Percentiles rank a stretch among this genome's conserved stretches.
Evolutionary conservation across 441 rosid genomes (phyloP).

Genomic region (Syzygium syzygioides): DNA sequence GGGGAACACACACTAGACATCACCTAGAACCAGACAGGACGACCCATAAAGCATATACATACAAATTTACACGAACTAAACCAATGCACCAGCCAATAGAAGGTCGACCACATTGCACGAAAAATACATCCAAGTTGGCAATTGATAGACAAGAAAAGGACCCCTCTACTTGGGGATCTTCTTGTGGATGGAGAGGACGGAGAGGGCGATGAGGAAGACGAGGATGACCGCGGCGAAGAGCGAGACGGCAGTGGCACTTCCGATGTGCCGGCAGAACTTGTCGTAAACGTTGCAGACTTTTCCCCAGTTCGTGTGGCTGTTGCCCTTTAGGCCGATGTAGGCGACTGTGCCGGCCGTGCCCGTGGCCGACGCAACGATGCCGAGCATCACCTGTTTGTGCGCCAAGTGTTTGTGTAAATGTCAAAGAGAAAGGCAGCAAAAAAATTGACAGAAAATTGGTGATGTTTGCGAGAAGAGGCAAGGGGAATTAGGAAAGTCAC

Average conservation of each 20-base stretch:
- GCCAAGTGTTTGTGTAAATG: neutral
- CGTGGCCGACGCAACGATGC: constrained; percentile 1
- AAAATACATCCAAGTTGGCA: neutral
- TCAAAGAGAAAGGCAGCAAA: neutral
- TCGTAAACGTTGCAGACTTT: neutral
- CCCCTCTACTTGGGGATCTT: neutral
- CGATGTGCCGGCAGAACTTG: constrained; percentile 7
- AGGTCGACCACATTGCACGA: neutral
- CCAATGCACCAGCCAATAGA: neutral
- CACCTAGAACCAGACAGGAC: neutral
- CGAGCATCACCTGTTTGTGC: neutral
- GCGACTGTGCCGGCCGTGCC: constrained; percentile 6
- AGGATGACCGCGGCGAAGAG: constrained; percentile 3
- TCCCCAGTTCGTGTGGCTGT: neutral
- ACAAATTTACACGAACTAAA: neutral
- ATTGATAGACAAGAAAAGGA: neutral
- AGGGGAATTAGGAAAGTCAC: neutral
- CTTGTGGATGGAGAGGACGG: constrained; percentile 2
- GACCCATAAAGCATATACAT: neutral
- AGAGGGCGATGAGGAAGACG: neutral
- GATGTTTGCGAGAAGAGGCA: neutral
- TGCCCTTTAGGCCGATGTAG: constrained; percentile 5
- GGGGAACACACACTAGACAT: neutral
- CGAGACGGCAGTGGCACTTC: neutral
- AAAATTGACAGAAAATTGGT: neutral